Percentiles rank a stretch among this genome's conserved stretches.
Conservation (phyloP, 139 green algal species). For the Tetraselmis striata region DNA sequence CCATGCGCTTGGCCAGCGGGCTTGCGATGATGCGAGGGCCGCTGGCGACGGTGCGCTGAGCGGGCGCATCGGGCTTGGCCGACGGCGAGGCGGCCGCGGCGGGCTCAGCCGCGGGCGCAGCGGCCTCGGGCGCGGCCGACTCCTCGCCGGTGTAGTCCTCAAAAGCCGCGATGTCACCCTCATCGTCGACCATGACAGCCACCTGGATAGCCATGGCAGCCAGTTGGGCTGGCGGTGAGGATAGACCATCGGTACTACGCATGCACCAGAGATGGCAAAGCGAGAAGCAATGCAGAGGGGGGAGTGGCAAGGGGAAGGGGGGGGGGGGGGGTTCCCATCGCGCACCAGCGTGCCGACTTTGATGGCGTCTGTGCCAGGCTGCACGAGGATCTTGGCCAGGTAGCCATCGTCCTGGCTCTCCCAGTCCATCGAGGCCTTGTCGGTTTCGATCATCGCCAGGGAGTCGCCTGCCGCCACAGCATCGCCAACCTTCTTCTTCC, state of each 20-base stretch:
- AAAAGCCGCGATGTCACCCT: constrained; percentile 56
- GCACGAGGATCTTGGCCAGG: constrained; percentile 59
- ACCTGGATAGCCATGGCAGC: too few species aligned
- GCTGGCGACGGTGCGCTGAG: constrained; percentile 3
- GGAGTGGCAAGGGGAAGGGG: too few species aligned
- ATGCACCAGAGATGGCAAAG: too few species aligned
- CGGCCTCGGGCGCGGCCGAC: constrained; percentile 9
- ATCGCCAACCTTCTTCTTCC: constrained; percentile 73
- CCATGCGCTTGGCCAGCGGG: constrained; percentile 72
- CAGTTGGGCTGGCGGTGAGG: too few species aligned
- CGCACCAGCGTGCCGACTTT: constrained; percentile 54
- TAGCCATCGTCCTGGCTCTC: constrained; percentile 59
- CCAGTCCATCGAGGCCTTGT: constrained; percentile 74
- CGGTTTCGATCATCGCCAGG: constrained; percentile 87
- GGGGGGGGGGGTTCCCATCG: too few species aligned
- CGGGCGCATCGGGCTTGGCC: constrained; percentile 9
- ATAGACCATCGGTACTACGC: too few species aligned
- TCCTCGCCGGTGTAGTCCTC: constrained; percentile 51
- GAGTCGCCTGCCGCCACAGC: constrained; percentile 56
- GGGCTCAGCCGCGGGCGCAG: not conserved
- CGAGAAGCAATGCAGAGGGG: too few species aligned
- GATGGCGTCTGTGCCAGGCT: constrained; percentile 43
- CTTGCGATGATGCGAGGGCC: constrained; percentile 57
- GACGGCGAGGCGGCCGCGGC: constrained; percentile 4
- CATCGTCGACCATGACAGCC: constrained; percentile 67